These are phyloP conservation scores for Leccinum imitatum DNA, from an alignment of 768 basidiomycete species.

Conservation along the genomic window DNA sequence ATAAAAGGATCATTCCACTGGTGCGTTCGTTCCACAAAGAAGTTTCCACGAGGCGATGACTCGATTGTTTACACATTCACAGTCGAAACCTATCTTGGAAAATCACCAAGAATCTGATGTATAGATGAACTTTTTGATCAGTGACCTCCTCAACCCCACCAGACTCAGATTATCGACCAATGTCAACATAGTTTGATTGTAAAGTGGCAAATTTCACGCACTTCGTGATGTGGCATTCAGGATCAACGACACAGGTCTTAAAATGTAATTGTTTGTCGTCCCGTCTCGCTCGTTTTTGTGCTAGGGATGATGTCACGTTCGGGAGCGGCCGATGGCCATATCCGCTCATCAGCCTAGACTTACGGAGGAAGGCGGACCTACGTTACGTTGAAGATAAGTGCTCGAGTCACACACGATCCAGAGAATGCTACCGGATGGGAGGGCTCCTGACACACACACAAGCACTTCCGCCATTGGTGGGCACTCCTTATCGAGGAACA, in stretches of 20 bases:
- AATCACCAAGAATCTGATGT: slow-evolving; percentile 3
- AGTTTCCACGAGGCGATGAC: background rate
- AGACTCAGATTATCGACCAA: background rate
- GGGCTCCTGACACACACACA: slow-evolving; percentile 7
- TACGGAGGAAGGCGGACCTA: slow-evolving; percentile 1
- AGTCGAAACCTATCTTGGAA: slow-evolving; percentile 11
- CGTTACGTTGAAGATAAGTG: slow-evolving; percentile 9
- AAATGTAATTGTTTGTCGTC: background rate
- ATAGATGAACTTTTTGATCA: background rate
- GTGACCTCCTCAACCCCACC: background rate
- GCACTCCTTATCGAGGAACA: slow-evolving; percentile 10
- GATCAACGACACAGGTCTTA: background rate
- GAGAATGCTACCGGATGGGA: slow-evolving; percentile 16
- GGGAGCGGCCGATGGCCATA: slow-evolving; percentile 22
- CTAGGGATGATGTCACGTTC: background rate
- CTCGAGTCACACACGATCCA: slow-evolving; percentile 10
- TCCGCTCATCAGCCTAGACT: slow-evolving; percentile 9
- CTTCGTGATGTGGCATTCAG: background rate
- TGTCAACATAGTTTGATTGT: slow-evolving; percentile 4
- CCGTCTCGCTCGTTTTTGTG: background rate
- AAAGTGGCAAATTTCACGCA: slow-evolving; percentile 8
- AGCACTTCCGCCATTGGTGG: slow-evolving; percentile 29
- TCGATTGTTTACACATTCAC: background rate
- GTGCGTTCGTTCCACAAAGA: slow-evolving; percentile 10
- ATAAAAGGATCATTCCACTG: background rate